A percentile compares a stretch with the other conserved stretches of the same genome.
phyloP scores from a whole-genome alignment of 192 early-diverging fungal genomes.

The Gamsiella multidivaricata region DNA sequence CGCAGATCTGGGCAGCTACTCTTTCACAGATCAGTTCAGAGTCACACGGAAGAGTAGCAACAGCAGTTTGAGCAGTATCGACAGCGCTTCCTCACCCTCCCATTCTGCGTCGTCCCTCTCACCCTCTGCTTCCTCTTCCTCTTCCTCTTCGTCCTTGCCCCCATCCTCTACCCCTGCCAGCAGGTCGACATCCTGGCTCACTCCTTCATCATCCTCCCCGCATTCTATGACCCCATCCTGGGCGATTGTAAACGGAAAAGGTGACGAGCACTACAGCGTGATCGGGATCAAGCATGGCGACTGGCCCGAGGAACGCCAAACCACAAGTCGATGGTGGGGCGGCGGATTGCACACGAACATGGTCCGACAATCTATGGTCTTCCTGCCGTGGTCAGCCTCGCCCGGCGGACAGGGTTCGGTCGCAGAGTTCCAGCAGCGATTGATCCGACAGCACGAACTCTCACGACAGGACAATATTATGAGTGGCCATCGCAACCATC shows the following conservation, averaged over 20 bases:
- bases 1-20: conserved; percentile 1
- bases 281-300: conserved; percentile 43
- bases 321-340: conserved; percentile 26
- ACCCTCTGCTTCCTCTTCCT: not conserved
- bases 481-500: too few species aligned
- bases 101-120: conserved; percentile 3
- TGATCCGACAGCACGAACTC: conserved; percentile 7
- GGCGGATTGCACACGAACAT: conserved; percentile 21
- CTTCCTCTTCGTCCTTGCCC: not conserved
- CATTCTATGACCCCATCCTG: not conserved
- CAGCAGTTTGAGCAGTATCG: not conserved
- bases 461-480: too few species aligned
- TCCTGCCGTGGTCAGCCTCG: conserved; percentile 19
- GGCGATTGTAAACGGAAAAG: not conserved
- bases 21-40: conserved; percentile 18
- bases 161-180: too few species aligned
- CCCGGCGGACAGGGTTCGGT: conserved; percentile 2
- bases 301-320: conserved; percentile 26
- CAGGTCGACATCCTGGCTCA: too few species aligned
- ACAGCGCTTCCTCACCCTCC: conserved; percentile 3
- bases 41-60: not conserved
- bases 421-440: conserved; percentile 9
- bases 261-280: conserved; percentile 31
- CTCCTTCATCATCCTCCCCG: not conserved
- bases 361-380: conserved; percentile 31